phyloP scores from a whole-genome alignment of 805 yeast genomes.

The Candida michaelii region DNA sequence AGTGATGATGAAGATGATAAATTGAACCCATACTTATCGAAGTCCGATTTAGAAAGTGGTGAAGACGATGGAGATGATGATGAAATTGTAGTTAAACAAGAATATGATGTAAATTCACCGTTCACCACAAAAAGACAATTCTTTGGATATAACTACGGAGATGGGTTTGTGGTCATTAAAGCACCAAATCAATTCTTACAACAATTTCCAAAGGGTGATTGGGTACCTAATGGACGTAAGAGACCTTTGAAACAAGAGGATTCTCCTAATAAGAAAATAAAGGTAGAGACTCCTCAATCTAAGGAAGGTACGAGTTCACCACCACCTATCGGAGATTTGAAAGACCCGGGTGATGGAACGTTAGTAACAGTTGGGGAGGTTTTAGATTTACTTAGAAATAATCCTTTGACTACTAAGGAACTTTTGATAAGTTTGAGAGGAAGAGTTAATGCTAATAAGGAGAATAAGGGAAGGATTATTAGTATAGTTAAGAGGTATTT shows the following conservation, averaged over 20 bases:
- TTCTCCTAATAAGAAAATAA: constrained; percentile 36
- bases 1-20: constrained; percentile 64
- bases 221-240: constrained; percentile 68
- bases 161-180: constrained; percentile 55
- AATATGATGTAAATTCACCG: constrained; percentile 24
- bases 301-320: constrained; percentile 19
- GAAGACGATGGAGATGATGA: constrained; percentile 51
- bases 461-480: constrained; percentile 61
- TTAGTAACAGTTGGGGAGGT: constrained; percentile 74
- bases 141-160: constrained; percentile 29
- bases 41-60: constrained; percentile 59
- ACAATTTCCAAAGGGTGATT: constrained; percentile 75
- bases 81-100: constrained; percentile 33
- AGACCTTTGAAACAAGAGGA: constrained; percentile 21
- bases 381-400: constrained; percentile 55
- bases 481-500: constrained; percentile 56
- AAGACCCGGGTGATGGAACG: constrained; percentile 36
- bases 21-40: constrained; percentile 71
- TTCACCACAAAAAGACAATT: constrained; percentile 16
- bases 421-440: constrained; percentile 59
- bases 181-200: constrained; percentile 60
- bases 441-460: constrained; percentile 63
- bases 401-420: constrained; percentile 61
- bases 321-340: constrained; percentile 30
- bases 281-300: constrained; percentile 2